Evolutionary conservation across 176 grass and related monocot species (phyloP), one percentile per base, ranked within the genome.

Genomic region (Olyra latifolia): DNA sequence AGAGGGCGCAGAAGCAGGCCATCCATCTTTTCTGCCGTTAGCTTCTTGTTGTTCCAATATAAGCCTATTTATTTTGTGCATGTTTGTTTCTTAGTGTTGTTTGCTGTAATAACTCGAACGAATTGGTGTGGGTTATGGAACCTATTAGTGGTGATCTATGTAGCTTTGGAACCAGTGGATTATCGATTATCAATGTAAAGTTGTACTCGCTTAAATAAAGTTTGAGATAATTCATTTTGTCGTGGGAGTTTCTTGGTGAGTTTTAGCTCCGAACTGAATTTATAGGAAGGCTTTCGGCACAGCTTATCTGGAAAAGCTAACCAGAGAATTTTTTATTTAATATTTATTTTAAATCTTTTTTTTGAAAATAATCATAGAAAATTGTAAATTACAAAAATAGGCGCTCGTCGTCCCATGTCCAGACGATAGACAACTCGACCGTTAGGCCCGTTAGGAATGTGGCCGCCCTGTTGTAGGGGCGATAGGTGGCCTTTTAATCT

Each of bases 81-180:
- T 40, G 12, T 56, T 45, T 47, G 23, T 74, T 73, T 75, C 13
- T 49, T 50, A 30, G 27, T 63, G 56, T 49, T 86, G 46, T 54
- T 84, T 77, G 44, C 3, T 47, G 38, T 74, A 86, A 74, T 73
- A 58, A 86, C 43, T 80, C 9, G 41, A 22, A 7, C 38, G 68
- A 20, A 4, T 45, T 79, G 17, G 38, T 32, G 32, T 47, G 42
- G 54, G 30, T 49, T 61, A 35, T 72, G 24, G 10, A 48, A 67
- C 30, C 29, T 59, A 13, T 42, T 55, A 42, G 30, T 29, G 27
- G 44, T 30, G 22, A 12, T 19, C 10, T 70, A 45, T 70, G 27
- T 72, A 17, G 10, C 46, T 58, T 42, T 64, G 57, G 6, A 66
- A 20, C 70, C 28, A 39, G 16, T 75, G 5, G 19, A 27, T 32